A percentile compares a stretch with the other conserved stretches of the same genome.
These are phyloP conservation scores for Brassica juncea DNA, from an alignment of 345 rosid genomes.

Conservation along the genomic window DNA sequence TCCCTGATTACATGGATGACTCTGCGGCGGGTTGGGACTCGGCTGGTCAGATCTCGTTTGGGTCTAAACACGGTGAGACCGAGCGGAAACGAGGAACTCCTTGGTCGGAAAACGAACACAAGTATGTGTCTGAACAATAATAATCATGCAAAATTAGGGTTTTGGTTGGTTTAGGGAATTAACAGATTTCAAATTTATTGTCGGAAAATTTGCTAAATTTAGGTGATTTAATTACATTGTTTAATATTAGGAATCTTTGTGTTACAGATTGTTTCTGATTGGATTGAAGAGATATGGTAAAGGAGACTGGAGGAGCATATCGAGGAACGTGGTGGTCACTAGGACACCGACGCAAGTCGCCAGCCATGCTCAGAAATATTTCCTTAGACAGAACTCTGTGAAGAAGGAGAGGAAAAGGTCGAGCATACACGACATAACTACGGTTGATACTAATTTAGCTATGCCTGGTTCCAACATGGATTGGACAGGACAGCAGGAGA, in stretches of 20 bases:
- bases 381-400: slow-evolving; percentile 61
- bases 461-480: slow-evolving; percentile 36
- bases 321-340: slow-evolving; percentile 76
- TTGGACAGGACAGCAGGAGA: slow-evolving; percentile 30
- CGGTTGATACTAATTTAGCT: slow-evolving; percentile 38
- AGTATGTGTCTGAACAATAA: slow-evolving; percentile 7
- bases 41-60: slow-evolving; percentile 52
- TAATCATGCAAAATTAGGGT: not conserved
- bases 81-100: slow-evolving; percentile 85
- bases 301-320: slow-evolving; percentile 93
- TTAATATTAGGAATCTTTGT: not conserved
- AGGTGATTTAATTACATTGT: slow-evolving; percentile 3
- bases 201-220: not conserved
- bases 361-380: slow-evolving; percentile 92
- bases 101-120: slow-evolving; percentile 45
- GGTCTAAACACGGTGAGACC: slow-evolving; percentile 32
- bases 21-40: slow-evolving; percentile 30
- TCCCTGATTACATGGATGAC: slow-evolving; percentile 62
- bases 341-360: slow-evolving; percentile 92
- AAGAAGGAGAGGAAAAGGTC: slow-evolving; percentile 82
- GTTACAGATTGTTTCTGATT: slow-evolving; percentile 62
- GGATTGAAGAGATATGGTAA: slow-evolving; percentile 66
- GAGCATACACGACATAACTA: slow-evolving; percentile 83
- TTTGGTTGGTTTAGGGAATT: not conserved
- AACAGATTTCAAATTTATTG: not conserved